Base-by-base conservation (phyloP, 2,329 filamentous ascomycete species). In the Akanthomyces muscarius region DNA sequence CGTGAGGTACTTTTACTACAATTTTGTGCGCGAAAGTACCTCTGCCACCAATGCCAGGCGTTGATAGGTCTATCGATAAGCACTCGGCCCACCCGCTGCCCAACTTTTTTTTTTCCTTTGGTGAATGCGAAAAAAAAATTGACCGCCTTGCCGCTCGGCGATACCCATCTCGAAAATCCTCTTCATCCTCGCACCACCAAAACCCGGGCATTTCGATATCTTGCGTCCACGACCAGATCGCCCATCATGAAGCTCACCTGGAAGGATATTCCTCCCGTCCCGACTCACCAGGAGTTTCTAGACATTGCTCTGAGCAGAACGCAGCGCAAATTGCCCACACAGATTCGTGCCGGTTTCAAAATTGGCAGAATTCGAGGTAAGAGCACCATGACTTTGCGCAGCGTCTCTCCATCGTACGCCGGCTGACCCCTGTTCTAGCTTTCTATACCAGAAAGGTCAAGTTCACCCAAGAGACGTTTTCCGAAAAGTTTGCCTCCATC, bases 391-490 rank as follows among this genome's bases (percentile, higher is more conserved):
- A n/a, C 18, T 50, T 42, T 48, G 44, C 44, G 51, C 47, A 47
- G 16, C 45, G 7, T 36, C 44, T 47, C n/a, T 41, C 28, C 21
- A 16, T 28, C 14, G 45, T 7, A 55, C 45, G 25, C 23, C 25
- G n/a, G 30, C 63, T 63, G 33, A 51, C 66, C 69, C 14, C 51
- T 23, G 13, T 18, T 63, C n/a, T 30, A 88, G 89, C 86, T 56
- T 98, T 98, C 80, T 98, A 98, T 78, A 97, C 94, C 52, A 84
- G 95, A 76, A 98, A 98, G 80, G 93, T 97, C 83, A 98, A 98
- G 79, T 99, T 92, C 79, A 97, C 95, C 6, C 89, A 94, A 73
- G 95, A 99, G 80, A 98, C 94, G 48, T 97, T 97, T 77, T 88
- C 88, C 68, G 95, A 99, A 77, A 98, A 98, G 80, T 87, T 99